Evolutionary conservation across 805 yeast species (phyloP).

Genomic region (Wickerhamiella brachini): DNA sequence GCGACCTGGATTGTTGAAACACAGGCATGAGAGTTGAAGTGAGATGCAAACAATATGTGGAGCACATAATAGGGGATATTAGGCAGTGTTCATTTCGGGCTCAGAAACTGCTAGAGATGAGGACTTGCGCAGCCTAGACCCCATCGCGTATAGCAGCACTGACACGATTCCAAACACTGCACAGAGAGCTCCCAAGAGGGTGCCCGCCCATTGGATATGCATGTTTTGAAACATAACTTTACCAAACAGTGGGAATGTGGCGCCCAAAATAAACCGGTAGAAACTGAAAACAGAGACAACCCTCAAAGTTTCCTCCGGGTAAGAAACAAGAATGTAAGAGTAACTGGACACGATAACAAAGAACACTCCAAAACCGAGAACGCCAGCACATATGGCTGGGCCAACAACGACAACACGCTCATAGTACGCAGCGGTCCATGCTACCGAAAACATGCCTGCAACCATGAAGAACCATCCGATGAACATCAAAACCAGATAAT

Average conservation of each 20-base stretch:
- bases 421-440: conserved; percentile 75
- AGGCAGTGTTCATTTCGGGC: neutral
- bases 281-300: conserved; percentile 57
- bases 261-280: conserved; percentile 53
- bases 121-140: neutral
- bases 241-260: conserved; percentile 61
- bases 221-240: conserved; percentile 51
- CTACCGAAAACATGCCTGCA: conserved; percentile 69
- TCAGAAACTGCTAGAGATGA: neutral
- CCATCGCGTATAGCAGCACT: neutral
- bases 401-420: conserved; percentile 30
- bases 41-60: too few relatives aligned
- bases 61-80: too few relatives aligned
- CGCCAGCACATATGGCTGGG: neutral
- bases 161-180: conserved; percentile 24
- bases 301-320: conserved; percentile 44
- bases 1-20: neutral
- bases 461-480: conserved; percentile 57
- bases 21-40: too few relatives aligned
- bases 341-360: neutral
- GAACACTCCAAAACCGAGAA: neutral
- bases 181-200: conserved; percentile 51
- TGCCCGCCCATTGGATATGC: conserved; percentile 71
- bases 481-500: conserved; percentile 65
- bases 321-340: conserved; percentile 49